Base-by-base conservation (phyloP, 768 basidiomycete genomes). In the Rhizopogon vesiculosus region DNA sequence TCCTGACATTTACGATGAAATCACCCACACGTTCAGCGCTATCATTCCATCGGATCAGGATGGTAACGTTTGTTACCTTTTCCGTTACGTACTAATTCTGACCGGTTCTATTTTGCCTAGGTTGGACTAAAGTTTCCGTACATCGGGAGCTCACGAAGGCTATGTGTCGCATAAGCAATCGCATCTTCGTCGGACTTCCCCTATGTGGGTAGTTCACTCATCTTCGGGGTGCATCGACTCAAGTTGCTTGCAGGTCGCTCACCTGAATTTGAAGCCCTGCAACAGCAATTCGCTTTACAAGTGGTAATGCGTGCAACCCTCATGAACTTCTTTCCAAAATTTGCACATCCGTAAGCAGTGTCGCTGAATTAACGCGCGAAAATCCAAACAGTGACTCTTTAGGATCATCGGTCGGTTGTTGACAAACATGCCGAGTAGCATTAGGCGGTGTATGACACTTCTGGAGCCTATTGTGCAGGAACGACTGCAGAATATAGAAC, bases 171-270 rank as follows among this genome's bases (percentile, higher is more conserved):
- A 64, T 62, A 54, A 75, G 71, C 48, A 77, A 75, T 53, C 75
- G 77, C 25, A 55, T 75, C 40, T 77, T 76, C 46, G 72, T 77
- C 28, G 76, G 76, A 2, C 46, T 64, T 5, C 68, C 72, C 12
- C 54, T 74, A 45, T 74, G 77, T 77, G 53, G 52, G 69, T 64
- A 38, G 44, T 44, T 16, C 48, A 35, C 38, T 49, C 38, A 49
- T 5, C 19, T 49, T 35, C 9, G 15, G 35, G 35, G 19, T 49
- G 15, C 48, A 49, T 49, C 9, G 9, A 2, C 15, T 61, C 38
- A 62, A 48, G 29, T 52, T 48, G 29, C 56, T 54, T 45, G 49
- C 56, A 76, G 75, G 69, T 56, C 69, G 74, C 43, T 64, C 70
- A 58, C 55, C 66, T 42, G 71, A 74, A 42, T 77, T 74, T 55